These are phyloP conservation scores for Euphorbia corollata DNA, from an alignment of 441 rosid species.

Conservation along the genomic window DNA sequence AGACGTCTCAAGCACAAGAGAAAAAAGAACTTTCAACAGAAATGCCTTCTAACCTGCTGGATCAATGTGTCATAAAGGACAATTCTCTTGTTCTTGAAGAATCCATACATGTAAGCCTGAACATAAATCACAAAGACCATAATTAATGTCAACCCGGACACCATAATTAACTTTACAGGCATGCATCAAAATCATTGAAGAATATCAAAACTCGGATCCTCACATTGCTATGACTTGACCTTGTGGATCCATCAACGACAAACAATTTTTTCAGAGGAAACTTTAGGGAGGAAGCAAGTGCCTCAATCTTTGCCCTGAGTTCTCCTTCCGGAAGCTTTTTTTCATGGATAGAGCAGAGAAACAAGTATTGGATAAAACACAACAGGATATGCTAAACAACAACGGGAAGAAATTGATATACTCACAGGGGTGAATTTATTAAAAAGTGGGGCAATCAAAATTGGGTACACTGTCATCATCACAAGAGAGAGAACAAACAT, in stretches of 20 bases:
- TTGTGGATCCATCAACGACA: conserved; percentile 95
- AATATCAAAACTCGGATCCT: conserved; percentile 25
- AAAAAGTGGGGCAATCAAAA: conserved; percentile 88
- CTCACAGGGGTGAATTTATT: conserved; percentile 95
- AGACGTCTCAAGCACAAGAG: background rate
- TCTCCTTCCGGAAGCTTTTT: conserved; percentile 87
- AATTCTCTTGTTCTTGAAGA: conserved; percentile 95
- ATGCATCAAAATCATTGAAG: background rate
- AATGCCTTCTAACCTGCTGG: conserved; percentile 64
- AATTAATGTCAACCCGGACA: background rate
- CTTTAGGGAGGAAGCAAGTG: conserved; percentile 73
- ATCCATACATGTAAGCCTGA: conserved; percentile 99
- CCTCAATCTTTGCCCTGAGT: conserved; percentile 71
- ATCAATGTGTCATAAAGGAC: conserved; percentile 94
- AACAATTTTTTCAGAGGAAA: conserved; percentile 92
- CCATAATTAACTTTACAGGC: background rate
- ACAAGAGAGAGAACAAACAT: conserved; percentile 88
- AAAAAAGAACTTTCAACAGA: conserved; percentile 9
- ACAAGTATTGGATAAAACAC: conserved; percentile 15
- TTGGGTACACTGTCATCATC: conserved; percentile 89
- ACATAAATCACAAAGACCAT: conserved; percentile 13
- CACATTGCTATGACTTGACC: conserved; percentile 99
- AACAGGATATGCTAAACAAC: conserved; percentile 1
- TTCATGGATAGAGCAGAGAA: conserved; percentile 18
- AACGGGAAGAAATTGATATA: conserved; percentile 21